phyloP scores from a whole-genome alignment of 495 filamentous ascomycete genomes.

The Tetracladium setigerum region DNA sequence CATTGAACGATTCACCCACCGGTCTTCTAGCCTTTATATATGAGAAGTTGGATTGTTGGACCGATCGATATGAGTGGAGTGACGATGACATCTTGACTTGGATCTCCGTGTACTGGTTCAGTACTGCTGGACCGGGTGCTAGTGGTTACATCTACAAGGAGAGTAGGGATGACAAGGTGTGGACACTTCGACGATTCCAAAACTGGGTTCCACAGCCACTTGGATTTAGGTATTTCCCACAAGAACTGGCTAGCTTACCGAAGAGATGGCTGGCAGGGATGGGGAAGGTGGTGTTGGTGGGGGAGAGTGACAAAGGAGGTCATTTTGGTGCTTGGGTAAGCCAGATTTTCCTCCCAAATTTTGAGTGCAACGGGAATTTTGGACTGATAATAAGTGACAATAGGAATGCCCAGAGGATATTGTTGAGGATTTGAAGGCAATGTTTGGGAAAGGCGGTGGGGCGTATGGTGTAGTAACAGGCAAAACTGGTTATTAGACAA shows the following conservation, averaged over 20 bases:
- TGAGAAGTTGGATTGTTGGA: conserved; percentile 62
- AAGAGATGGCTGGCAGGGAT: conserved; percentile 22
- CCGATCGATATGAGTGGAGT: conserved; percentile 57
- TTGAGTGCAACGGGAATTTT: too few species aligned
- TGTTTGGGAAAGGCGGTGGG: conserved; percentile 35
- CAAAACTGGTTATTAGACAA: conserved; percentile 10
- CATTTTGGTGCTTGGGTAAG: conserved; percentile 54
- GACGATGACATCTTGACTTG: conserved; percentile 60
- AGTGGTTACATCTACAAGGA: conserved; percentile 54
- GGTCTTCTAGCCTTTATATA: conserved; percentile 58
- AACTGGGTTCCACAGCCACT: too few species aligned
- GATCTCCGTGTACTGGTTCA: conserved; percentile 55
- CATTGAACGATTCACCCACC: conserved; percentile 50
- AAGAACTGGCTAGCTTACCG: conserved; percentile 11
- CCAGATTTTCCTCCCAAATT: too few species aligned
- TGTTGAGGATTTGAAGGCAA: conserved; percentile 20
- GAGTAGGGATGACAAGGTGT: conserved; percentile 18
- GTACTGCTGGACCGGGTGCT: conserved; percentile 44
- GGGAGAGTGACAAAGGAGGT: conserved; percentile 43
- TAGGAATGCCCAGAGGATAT: conserved; percentile 36
- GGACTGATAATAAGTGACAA: too few species aligned
- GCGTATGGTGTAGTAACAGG: conserved; percentile 25
- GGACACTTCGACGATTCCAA: background rate
- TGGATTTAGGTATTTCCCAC: conserved; percentile 6
- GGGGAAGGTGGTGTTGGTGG: conserved; percentile 49